Conservation (phyloP, 139 green algal genomes). For the Picochlorum sp. region DNA sequence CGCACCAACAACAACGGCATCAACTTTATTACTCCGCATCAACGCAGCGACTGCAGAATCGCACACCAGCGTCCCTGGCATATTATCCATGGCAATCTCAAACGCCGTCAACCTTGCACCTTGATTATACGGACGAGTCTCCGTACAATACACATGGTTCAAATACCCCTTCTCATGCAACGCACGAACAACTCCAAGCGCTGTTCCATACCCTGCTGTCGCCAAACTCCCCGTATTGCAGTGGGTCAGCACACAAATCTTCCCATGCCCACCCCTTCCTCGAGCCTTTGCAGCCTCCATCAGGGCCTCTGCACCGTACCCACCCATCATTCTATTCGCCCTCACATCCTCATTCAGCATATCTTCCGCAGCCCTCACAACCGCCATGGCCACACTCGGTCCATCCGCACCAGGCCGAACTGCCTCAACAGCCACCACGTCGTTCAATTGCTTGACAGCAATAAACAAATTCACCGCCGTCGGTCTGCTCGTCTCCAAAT, state of each 20-base stretch:
- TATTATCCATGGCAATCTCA: slow-evolving; percentile 83
- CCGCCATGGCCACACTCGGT: slow-evolving; percentile 36
- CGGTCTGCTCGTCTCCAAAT: slow-evolving; percentile 72
- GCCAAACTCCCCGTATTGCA: slow-evolving; percentile 96
- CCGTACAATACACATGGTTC: slow-evolving; percentile 75
- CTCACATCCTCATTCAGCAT: slow-evolving; percentile 76
- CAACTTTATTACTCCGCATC: slow-evolving; percentile 41
- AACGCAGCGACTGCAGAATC: slow-evolving; percentile 82
- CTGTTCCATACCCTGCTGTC: slow-evolving; percentile 83
- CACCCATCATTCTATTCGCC: slow-evolving; percentile 76
- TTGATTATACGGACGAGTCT: slow-evolving; percentile 96
- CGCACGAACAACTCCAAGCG: slow-evolving; percentile 82
- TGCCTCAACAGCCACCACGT: slow-evolving; percentile 26
- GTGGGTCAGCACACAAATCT: slow-evolving; percentile 81
- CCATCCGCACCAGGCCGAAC: slow-evolving; percentile 28
- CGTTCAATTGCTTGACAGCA: slow-evolving; percentile 55
- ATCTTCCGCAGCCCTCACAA: slow-evolving; percentile 59
- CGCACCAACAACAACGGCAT: slow-evolving; percentile 88
- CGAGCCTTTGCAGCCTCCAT: slow-evolving; percentile 31
- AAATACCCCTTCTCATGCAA: slow-evolving; percentile 65
- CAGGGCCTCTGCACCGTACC: slow-evolving; percentile 63
- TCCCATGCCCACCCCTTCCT: not conserved
- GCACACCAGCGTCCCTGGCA: slow-evolving; percentile 83
- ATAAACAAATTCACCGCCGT: slow-evolving; percentile 92
- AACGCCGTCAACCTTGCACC: slow-evolving; percentile 88